Conservation (phyloP, 2,329 filamentous ascomycete genomes). For the Chalara sp. region DNA sequence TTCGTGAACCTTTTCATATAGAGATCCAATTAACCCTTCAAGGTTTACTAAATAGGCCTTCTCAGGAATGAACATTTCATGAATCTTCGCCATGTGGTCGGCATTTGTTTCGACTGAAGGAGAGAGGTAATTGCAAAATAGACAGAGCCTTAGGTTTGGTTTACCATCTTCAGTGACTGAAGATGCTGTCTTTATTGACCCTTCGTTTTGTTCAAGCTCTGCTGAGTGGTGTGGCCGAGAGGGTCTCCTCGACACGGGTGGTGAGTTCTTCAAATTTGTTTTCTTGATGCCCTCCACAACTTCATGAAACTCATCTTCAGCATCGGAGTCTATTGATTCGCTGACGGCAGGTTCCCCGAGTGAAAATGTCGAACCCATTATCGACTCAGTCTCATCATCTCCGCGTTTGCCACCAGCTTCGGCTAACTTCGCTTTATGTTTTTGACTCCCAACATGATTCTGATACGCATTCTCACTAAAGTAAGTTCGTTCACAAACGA, state of each 20-base stretch:
- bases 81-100: constrained; percentile 83
- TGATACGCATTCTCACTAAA: constrained; percentile 94
- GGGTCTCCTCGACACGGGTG: constrained; percentile 15
- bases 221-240: constrained; percentile 18
- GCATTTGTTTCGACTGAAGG: constrained; percentile 70
- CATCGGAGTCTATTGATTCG: constrained; percentile 54
- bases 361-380: constrained; percentile 87
- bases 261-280: constrained; percentile 38
- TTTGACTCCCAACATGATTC: constrained; percentile 87
- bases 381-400: constrained; percentile 67
- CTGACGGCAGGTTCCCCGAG: constrained; percentile 63
- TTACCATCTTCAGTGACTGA: constrained; percentile 37
- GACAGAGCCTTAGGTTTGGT: constrained; percentile 45
- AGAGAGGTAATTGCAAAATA: constrained; percentile 90
- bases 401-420: constrained; percentile 32
- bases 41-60: constrained; percentile 75
- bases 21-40: constrained; percentile 70
- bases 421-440: constrained; percentile 69
- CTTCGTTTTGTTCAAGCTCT: constrained; percentile 11
- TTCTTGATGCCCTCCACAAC: constrained; percentile 74
- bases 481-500: constrained; percentile 82
- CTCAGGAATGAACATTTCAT: constrained; percentile 96
- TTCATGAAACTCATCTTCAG: constrained; percentile 68
- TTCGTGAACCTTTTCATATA: constrained; percentile 74
- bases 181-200: constrained; percentile 18